Conservation (phyloP, 495 filamentous ascomycete genomes). For the Annulohypoxylon maeteangense region DNA sequence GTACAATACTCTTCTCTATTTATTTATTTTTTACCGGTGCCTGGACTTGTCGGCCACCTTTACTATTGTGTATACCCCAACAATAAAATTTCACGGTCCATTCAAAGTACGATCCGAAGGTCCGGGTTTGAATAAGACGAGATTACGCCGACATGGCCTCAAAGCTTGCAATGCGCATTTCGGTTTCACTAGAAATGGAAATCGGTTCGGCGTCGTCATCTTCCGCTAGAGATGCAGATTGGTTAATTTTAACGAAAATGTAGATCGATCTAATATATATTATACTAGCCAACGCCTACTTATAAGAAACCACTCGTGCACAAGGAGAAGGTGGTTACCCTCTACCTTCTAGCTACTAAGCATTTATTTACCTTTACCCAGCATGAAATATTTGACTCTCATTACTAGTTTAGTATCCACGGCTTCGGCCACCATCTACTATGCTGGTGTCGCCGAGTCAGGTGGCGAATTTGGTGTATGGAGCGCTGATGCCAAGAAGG, state of each 20-base stretch:
- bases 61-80: background rate
- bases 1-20: conserved; percentile 11
- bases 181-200: background rate
- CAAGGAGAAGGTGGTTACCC: background rate
- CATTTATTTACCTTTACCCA: background rate
- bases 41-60: background rate
- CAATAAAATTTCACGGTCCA: conserved; percentile 7
- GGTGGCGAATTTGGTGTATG: conserved; percentile 65
- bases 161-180: background rate
- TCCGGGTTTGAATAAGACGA: background rate
- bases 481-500: conserved; percentile 50
- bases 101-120: conserved; percentile 4
- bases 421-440: conserved; percentile 62
- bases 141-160: conserved; percentile 8
- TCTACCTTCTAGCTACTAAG: background rate
- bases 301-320: conserved; percentile 24
- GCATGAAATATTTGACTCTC: conserved; percentile 48
- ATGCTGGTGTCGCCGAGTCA: conserved; percentile 64
- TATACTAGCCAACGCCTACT: background rate
- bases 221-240: background rate
- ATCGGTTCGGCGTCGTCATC: background rate
- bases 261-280: background rate
- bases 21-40: background rate
- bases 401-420: conserved; percentile 45
- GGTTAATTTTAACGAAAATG: conserved; percentile 3